These are phyloP conservation scores for Hortaea werneckii DNA, from an alignment of 2,329 filamentous ascomycete genomes.

Conservation along the genomic window DNA sequence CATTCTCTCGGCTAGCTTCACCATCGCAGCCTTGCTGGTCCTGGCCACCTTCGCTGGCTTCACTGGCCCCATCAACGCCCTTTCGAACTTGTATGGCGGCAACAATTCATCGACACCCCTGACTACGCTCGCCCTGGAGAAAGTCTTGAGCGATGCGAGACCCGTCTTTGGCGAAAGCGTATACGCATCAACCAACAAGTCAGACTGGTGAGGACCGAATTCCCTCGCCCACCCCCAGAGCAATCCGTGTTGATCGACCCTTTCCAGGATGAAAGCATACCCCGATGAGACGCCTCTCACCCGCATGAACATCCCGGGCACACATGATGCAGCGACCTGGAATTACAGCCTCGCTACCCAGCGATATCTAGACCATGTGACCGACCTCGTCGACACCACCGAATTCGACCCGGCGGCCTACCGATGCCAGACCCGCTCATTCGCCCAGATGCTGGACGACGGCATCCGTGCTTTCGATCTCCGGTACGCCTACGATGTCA, in stretches of 20 bases:
- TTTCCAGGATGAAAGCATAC: constrained; percentile 37
- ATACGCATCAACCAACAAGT: constrained; percentile 1
- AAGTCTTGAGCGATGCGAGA: constrained; percentile 32
- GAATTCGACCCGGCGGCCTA: constrained; percentile 27
- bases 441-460: constrained; percentile 33
- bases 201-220: constrained; percentile 1
- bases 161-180: constrained; percentile 34
- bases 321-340: constrained; percentile 43
- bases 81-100: background rate
- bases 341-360: constrained; percentile 39
- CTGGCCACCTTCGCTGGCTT: background rate
- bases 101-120: constrained; percentile 10
- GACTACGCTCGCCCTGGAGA: constrained; percentile 31
- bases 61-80: background rate
- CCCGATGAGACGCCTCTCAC: constrained; percentile 34
- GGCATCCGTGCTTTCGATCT: constrained; percentile 44
- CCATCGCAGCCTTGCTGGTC: background rate
- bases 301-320: constrained; percentile 32
- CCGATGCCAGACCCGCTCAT: constrained; percentile 33
- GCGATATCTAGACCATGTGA: constrained; percentile 30
- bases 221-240: background rate
- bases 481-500: constrained; percentile 39
- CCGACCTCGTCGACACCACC: constrained; percentile 28
- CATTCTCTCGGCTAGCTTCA: background rate
- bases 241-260: background rate